These are phyloP conservation scores for Saitozyma sp. DNA, from an alignment of 768 basidiomycete species.

Conservation along the genomic window DNA sequence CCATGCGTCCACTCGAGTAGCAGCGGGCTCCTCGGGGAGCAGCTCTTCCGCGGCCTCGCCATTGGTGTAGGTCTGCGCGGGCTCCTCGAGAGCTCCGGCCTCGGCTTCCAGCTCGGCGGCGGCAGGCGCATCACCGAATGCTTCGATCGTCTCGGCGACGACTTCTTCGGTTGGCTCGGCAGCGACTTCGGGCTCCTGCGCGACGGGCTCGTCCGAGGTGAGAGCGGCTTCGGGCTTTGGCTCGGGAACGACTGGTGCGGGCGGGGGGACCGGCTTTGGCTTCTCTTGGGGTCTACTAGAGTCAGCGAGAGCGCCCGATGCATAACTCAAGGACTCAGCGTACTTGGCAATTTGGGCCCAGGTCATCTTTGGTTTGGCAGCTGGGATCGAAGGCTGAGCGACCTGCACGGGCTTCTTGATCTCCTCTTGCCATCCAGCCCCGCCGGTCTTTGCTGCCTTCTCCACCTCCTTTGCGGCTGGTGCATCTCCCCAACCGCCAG, in stretches of 20 bases:
- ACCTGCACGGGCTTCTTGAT: constrained; percentile 36
- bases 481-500: constrained; percentile 50
- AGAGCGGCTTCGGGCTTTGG: constrained; percentile 26
- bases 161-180: constrained; percentile 20
- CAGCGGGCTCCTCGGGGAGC: constrained; percentile 10
- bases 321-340: constrained; percentile 11
- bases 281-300: constrained; percentile 43
- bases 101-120: constrained; percentile 30
- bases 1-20: constrained; percentile 21
- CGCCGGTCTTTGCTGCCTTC: constrained; percentile 45
- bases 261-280: constrained; percentile 40
- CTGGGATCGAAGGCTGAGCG: constrained; percentile 17
- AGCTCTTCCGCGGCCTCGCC: constrained; percentile 15
- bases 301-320: not conserved
- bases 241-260: constrained; percentile 15
- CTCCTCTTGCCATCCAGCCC: constrained; percentile 33
- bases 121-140: constrained; percentile 35
- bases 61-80: constrained; percentile 21
- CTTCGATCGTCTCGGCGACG: constrained; percentile 21
- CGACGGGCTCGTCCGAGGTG: constrained; percentile 34
- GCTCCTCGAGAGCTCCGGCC: constrained; percentile 23
- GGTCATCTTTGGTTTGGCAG: constrained; percentile 50
- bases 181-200: constrained; percentile 25
- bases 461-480: constrained; percentile 46
- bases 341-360: constrained; percentile 55